Evolutionary conservation across 2,329 filamentous ascomycete genomes (phyloP).

Genomic region (Neonectria neomacrospora): DNA sequence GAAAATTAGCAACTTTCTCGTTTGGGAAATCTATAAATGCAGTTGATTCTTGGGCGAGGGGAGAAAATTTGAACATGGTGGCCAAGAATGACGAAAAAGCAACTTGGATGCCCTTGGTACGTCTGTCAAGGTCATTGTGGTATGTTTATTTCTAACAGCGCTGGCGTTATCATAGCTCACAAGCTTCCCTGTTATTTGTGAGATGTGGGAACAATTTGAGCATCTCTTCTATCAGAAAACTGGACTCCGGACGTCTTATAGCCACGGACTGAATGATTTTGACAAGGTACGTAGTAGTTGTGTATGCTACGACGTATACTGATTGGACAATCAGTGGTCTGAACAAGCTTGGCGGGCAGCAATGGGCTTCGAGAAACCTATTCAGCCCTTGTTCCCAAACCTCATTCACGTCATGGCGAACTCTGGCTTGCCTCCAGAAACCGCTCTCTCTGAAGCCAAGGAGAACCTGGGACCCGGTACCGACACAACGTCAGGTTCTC

Average conservation of each 20-base stretch:
- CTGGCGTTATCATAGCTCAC: conserved; percentile 9
- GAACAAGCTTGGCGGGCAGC: conserved; percentile 8
- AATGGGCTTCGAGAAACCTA: background rate
- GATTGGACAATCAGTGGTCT: conserved; percentile 16
- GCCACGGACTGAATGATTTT: conserved; percentile 19
- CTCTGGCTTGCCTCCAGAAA: conserved; percentile 37
- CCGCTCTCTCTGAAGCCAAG: conserved; percentile 44
- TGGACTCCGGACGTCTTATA: conserved; percentile 17
- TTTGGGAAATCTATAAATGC: conserved; percentile 41
- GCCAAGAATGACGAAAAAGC: conserved; percentile 46
- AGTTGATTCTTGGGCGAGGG: conserved; percentile 37
- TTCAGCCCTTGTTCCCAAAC: conserved; percentile 17
- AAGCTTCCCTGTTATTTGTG: conserved; percentile 23
- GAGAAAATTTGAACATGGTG: conserved; percentile 38
- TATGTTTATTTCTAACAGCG: background rate
- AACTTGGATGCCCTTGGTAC: conserved; percentile 44
- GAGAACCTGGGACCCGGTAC: conserved; percentile 48
- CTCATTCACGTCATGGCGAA: conserved; percentile 37
- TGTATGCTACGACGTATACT: background rate
- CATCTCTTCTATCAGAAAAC: background rate
- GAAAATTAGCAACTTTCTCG: conserved; percentile 40
- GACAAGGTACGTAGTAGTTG: conserved; percentile 15
- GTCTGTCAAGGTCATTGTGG: background rate
- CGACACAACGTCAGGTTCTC: conserved; percentile 46
- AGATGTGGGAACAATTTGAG: conserved; percentile 23